These are phyloP conservation scores for Candida smagusa DNA, from an alignment of 1,139 yeast genomes.

Conservation along the genomic window DNA sequence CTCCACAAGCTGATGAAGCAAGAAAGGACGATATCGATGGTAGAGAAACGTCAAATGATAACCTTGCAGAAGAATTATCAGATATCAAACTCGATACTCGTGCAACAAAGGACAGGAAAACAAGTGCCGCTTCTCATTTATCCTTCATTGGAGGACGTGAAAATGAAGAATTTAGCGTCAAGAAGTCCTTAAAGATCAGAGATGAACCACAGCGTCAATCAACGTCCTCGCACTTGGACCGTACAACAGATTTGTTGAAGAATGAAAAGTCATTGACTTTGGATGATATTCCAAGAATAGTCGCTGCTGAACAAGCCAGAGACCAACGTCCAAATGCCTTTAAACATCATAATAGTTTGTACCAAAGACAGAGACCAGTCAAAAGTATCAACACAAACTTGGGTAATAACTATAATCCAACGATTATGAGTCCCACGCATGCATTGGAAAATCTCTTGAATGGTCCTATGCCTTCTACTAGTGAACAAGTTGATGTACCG, in stretches of 20 bases:
- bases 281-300: conserved; percentile 95
- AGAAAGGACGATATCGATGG: conserved; percentile 11
- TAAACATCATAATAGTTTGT: conserved; percentile 57
- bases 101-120: conserved; percentile 11
- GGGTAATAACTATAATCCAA: conserved; percentile 8
- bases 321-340: conserved; percentile 87
- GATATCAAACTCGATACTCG: conserved; percentile 7
- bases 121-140: conserved; percentile 18
- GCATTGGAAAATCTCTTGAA: conserved; percentile 15
- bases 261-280: conserved; percentile 84
- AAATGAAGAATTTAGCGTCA: conserved; percentile 34
- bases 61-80: conserved; percentile 11
- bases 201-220: conserved; percentile 42
- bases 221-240: conserved; percentile 36
- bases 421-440: conserved; percentile 11
- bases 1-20: conserved; percentile 56
- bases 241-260: conserved; percentile 67
- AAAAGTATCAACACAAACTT: conserved; percentile 11
- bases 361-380: conserved; percentile 37
- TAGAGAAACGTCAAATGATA: conserved; percentile 14
- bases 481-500: conserved; percentile 1
- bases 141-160: conserved; percentile 24
- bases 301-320: conserved; percentile 95
- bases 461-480: conserved; percentile 11
- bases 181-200: conserved; percentile 37